Base-by-base conservation (phyloP, 2,329 filamentous ascomycete species). In the Xylariaceae sp. region DNA sequence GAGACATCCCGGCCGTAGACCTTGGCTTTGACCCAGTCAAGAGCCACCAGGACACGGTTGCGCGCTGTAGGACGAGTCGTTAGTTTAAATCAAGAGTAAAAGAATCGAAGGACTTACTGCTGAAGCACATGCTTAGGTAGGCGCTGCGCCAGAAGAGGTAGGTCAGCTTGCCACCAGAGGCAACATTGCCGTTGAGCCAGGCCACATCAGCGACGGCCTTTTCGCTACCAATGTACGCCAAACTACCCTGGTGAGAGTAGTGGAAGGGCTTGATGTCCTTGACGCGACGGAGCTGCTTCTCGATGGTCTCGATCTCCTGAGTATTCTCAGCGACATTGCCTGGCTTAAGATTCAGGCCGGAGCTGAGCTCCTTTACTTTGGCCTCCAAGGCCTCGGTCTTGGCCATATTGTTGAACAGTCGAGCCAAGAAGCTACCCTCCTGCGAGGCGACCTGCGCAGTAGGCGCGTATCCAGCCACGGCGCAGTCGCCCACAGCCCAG, bases 121-220 rank as follows among this genome's bases (percentile, higher is more conserved):
- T 97, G 74, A 99, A 99, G 84, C 93, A 97, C 94, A 99, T 99
- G 81, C 90, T 97, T 72, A 99, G 79, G 74, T 99, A 99, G 50
- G 93, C 94, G 69, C 89, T 95, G 71, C 92, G 84, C 94, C 94
- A 99, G 84, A 99, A 99, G 62, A 97, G 83, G 77, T 96, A 99
- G 51, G 94, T 99, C 74, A 97, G 78, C 66, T 88, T 90, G 69
- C 94, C 94, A 69, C 93, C 94, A 42, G 87, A 90, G 56, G 94
- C 93, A 64, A 99, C 82, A 78, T 97, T 99, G 61, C 94, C 94
- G 66, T 94, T 95, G 77, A 95, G 86, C 93, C 94, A 99, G 70
- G 86, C 89, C 66, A 99, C 90, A 75, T 99, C 94, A 57, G 94
- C 94, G 53, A 99, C 94, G 45, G 94, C 94, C 82, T 93, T 93